phyloP scores from a whole-genome alignment of 768 basidiomycete genomes.

The Suillus bovinus region DNA sequence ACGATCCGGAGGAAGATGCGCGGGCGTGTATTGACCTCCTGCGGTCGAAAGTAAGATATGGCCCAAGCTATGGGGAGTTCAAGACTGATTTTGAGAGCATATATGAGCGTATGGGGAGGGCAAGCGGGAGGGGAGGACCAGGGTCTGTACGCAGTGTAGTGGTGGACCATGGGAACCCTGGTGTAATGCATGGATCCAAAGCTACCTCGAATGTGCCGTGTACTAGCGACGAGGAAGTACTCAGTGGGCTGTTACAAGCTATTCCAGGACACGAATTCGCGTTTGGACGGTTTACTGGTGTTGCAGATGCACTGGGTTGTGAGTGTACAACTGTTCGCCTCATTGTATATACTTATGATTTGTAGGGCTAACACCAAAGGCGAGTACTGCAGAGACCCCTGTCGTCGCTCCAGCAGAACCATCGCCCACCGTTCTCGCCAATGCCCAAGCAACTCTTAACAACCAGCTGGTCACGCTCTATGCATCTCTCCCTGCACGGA shows the following conservation, averaged over 20 bases:
- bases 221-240: conserved; percentile 72
- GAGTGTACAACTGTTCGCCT: conserved; percentile 28
- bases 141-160: conserved; percentile 60
- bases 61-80: conserved; percentile 83
- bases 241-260: conserved; percentile 64
- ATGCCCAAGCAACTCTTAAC: conserved; percentile 56
- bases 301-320: conserved; percentile 87
- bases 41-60: conserved; percentile 75
- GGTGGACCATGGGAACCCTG: conserved; percentile 84
- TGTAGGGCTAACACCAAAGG: conserved; percentile 65
- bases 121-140: conserved; percentile 40
- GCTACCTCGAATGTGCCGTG: conserved; percentile 79
- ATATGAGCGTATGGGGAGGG: conserved; percentile 78
- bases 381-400: conserved; percentile 37
- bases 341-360: not conserved
- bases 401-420: conserved; percentile 30
- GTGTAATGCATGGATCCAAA: conserved; percentile 82
- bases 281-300: conserved; percentile 80
- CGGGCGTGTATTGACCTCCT: conserved; percentile 84
- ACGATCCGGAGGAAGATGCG: conserved; percentile 95
- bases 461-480: conserved; percentile 62
- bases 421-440: conserved; percentile 34
- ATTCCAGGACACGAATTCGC: conserved; percentile 72
- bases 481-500: conserved; percentile 68
- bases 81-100: conserved; percentile 84